Percentiles rank a stretch among this genome's conserved stretches.
Conservation (phyloP, 2,329 filamentous ascomycete species). For the Pochonia chlamydosporia region DNA sequence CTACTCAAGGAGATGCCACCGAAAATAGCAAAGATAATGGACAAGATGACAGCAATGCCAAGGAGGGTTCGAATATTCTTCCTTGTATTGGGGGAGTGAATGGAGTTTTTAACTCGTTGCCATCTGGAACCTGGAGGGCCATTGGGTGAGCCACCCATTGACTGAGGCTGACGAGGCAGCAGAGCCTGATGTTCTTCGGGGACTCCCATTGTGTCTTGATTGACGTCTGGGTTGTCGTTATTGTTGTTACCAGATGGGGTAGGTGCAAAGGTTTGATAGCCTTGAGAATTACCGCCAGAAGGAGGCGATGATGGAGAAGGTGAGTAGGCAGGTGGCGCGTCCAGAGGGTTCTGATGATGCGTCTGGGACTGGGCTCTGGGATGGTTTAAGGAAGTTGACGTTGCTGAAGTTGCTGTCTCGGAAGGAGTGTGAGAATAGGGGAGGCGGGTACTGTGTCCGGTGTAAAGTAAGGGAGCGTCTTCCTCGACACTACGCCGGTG, state of each 20-base stretch:
- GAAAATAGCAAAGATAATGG: slow-evolving; percentile 21
- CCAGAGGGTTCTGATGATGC: slow-evolving; percentile 19
- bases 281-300: slow-evolving; percentile 13
- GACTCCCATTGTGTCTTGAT: slow-evolving; percentile 31
- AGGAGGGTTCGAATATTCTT: slow-evolving; percentile 24
- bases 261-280: slow-evolving; percentile 39
- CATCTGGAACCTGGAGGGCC: slow-evolving; percentile 19
- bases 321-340: slow-evolving; percentile 47
- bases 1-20: slow-evolving; percentile 13
- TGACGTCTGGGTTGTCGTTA: slow-evolving; percentile 5
- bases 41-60: slow-evolving; percentile 26
- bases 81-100: slow-evolving; percentile 14
- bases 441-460: slow-evolving; percentile 5
- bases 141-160: slow-evolving; percentile 32
- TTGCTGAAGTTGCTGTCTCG: neutral
- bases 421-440: neutral
- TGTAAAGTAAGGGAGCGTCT: slow-evolving; percentile 5
- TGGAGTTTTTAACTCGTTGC: slow-evolving; percentile 20
- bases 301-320: slow-evolving; percentile 33
- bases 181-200: slow-evolving; percentile 37
- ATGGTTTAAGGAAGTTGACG: neutral
- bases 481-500: slow-evolving; percentile 20
- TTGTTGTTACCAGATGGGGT: neutral
- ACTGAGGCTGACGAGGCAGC: slow-evolving; percentile 37
- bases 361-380: neutral